Base-by-base conservation (phyloP, 495 filamentous ascomycete genomes). In the Aspergillus steynii region DNA sequence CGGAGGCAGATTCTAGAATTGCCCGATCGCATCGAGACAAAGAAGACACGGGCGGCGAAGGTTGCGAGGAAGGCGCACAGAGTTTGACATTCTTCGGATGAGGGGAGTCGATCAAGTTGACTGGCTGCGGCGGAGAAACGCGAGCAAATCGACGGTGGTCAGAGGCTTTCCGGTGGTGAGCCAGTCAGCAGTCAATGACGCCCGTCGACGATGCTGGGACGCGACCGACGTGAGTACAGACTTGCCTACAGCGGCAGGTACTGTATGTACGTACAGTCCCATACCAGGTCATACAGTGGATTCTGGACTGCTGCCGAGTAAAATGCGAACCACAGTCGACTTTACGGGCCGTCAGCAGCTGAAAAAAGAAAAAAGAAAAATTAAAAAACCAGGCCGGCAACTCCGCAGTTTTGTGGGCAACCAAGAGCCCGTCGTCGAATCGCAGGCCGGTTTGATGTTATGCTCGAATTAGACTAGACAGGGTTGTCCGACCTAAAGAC, bases 311-410 rank as follows among this genome's bases (percentile, higher is more conserved):
- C 49, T 58, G 51, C 58, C 55, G 28, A 62, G 53, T 59, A 55
- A 58, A 28, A 53, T 62, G 65, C 60, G 59, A 62, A 61, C 61
- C 61, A 61, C 49, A 56, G 51, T 53, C 52, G 54, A 53, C 51
- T 49, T 29, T 66, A 63, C 61, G 50, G 58, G 55, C 59, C 63
- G 65, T 64, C 59, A 62, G 56, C 65, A 68, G 65, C 62, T 68
- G 62, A 68, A 62, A 65, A 61, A 50, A 32, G 29, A 37, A 56
- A 26, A 7, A n/a, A 7, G 7, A 27, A 27, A 50, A 20, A 20
- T 20, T 20, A 20, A 14, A 14, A 42, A 10, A 14, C 12, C 14
- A 42, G 58, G 56, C 62, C 64, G 56, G 55, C 42, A 60, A 65
- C 58, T 63, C 60, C 58, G 66, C 60, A 68, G 48, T 62, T 53